phyloP scores from a whole-genome alignment of 2,329 filamentous ascomycete genomes.

The Trematosphaeria pertusa region DNA sequence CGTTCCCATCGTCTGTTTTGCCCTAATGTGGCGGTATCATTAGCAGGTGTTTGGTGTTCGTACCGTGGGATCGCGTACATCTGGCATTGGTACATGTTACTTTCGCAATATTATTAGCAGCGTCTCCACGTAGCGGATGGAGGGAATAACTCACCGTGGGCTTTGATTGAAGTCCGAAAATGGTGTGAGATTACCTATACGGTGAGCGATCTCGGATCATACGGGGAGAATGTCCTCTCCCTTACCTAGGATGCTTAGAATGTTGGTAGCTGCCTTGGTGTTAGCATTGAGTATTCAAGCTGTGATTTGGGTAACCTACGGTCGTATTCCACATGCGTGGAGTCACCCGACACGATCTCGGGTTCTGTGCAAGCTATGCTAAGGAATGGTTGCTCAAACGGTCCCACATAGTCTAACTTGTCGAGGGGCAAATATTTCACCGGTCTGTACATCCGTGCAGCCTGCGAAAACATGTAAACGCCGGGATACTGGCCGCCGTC shows the following conservation, averaged over 20 bases:
- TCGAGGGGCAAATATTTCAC: conserved; percentile 90
- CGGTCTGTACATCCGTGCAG: conserved; percentile 85
- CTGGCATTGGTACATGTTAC: not conserved
- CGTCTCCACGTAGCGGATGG: no score
- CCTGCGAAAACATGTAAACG: conserved; percentile 88
- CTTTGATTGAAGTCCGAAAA: conserved; percentile 99
- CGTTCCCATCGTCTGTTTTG: conserved; percentile 99
- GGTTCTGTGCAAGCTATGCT: conserved; percentile 90
- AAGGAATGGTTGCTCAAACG: conserved; percentile 98
- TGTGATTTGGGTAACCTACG: no score
- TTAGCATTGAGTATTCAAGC: no score
- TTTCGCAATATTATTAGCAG: no score
- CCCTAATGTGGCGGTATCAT: no score
- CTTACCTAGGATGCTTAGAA: no score
- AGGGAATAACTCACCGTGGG: no score
- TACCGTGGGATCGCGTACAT: no score
- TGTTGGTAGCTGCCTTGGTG: no score
- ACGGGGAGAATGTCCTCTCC: no score
- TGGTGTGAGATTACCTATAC: conserved; percentile 97
- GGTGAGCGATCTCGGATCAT: conserved; percentile 97
- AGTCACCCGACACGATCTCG: conserved; percentile 86
- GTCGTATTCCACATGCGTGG: conserved; percentile 91
- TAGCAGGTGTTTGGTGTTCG: no score
- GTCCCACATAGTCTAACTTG: conserved; percentile 86
- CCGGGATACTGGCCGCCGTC: conserved; percentile 95